These are phyloP conservation scores for Bromus sterilis DNA, from an alignment of 176 grass and related monocot genomes.

Conservation along the genomic window DNA sequence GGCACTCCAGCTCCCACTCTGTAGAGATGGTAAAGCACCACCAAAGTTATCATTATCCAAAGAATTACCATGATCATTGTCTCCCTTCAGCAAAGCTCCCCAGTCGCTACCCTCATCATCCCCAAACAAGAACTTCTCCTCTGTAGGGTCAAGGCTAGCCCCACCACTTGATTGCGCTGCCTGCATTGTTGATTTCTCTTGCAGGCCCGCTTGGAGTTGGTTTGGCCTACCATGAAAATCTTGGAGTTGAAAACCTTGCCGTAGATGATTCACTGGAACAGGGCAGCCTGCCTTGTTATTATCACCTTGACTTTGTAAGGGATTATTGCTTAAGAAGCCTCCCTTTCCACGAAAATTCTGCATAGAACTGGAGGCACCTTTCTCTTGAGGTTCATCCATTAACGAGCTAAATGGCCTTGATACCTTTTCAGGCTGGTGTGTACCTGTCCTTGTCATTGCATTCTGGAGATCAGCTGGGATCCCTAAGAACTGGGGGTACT, in stretches of 20 bases:
- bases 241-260: slow-evolving; percentile 47
- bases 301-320: slow-evolving; percentile 33
- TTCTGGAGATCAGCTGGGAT: slow-evolving; percentile 54
- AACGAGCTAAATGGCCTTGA: slow-evolving; percentile 50
- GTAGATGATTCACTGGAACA: slow-evolving; percentile 46
- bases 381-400: slow-evolving; percentile 37
- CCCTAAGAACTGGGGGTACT: slow-evolving; percentile 68
- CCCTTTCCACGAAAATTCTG: slow-evolving; percentile 68
- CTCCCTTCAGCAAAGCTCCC: slow-evolving; percentile 65
- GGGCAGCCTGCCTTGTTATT: slow-evolving; percentile 44
- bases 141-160: slow-evolving; percentile 77
- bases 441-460: slow-evolving; percentile 39
- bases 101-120: slow-evolving; percentile 68
- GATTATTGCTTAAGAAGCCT: slow-evolving; percentile 46
- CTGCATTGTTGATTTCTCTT: slow-evolving; percentile 48
- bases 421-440: slow-evolving; percentile 53
- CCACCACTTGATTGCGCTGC: slow-evolving; percentile 44
- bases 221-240: slow-evolving; percentile 45
- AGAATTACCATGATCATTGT: slow-evolving; percentile 39
- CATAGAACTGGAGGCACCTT: slow-evolving; percentile 42
- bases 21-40: slow-evolving; percentile 55
- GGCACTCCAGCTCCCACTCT: slow-evolving; percentile 95
- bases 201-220: slow-evolving; percentile 40
- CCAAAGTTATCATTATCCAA: slow-evolving; percentile 53
- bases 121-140: slow-evolving; percentile 89